Base-by-base conservation (phyloP, 768 basidiomycete species). In the Flagelloscypha sp. region DNA sequence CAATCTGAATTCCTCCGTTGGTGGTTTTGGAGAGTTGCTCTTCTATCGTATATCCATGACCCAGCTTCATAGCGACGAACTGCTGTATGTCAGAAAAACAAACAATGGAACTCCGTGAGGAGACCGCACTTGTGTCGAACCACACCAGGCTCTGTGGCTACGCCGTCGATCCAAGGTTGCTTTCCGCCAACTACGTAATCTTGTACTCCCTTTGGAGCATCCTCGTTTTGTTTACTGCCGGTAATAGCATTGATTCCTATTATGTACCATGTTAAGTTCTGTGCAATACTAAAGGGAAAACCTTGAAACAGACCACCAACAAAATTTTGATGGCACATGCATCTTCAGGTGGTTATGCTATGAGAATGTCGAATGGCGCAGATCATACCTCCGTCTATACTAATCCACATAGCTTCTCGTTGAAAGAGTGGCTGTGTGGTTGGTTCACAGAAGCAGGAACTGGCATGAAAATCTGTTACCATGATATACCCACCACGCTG, bases 71-170 rank as follows among this genome's bases (percentile, higher is more conserved):
- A 9, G 9, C 25, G 9, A 27, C 15, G 25, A 27, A 27, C 25
- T 27, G 13, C 9, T 9, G 13, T 9, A 27, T 9, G 13, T 13
- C 9, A 27, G 9, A n/a, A n/a, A n/a, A n/a, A 9, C 9, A 27
- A 27, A 27, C 9, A 9, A 15, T 9, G 13, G 25, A 27, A 9
- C 9, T 27, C 9, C 25, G 13, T 9, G 25, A 13, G 15, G 15
- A 13, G 25, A 13, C 15, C 25, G 9, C 15, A 27, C 25, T 13
- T 27, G 66, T n/a, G 25, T 9, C 25, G 25, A 27, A 27, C 25
- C 9, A 27, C 25, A 9, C 25, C 15, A 15, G 25, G 25, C 25
- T 9, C 25, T 9, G 25, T 27, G 13, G 9, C 9, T 9, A 27
- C 15, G 25, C 25, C 25, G 13, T 27, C 25, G 13, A 27, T 9